These are phyloP conservation scores for Primulina tabacum DNA, from an alignment of 257 asterid species.

Conservation along the genomic window DNA sequence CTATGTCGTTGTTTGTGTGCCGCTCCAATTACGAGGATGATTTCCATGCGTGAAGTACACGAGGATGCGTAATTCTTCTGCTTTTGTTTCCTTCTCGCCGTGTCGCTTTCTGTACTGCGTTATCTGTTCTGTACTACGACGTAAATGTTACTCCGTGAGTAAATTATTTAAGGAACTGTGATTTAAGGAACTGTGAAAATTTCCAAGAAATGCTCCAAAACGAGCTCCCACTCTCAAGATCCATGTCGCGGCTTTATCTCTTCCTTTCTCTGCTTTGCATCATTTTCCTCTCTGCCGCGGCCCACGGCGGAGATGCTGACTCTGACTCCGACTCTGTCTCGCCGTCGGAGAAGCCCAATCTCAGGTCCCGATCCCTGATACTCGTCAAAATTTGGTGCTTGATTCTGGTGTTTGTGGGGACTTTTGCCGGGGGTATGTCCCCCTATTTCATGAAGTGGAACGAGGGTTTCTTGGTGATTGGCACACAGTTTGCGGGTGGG, in stretches of 20 bases:
- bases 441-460: conserved; percentile 85
- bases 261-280: conserved; percentile 38
- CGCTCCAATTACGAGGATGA: too few relatives aligned
- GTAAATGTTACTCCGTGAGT: background rate
- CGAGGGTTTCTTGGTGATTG: conserved; percentile 68
- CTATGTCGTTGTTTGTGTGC: too few relatives aligned
- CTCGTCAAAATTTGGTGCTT: conserved; percentile 79
- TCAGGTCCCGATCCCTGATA: conserved; percentile 56
- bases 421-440: conserved; percentile 78
- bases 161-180: too few relatives aligned
- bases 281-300: conserved; percentile 46
- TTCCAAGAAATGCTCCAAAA: background rate
- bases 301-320: conserved; percentile 54
- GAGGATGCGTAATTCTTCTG: too few relatives aligned
- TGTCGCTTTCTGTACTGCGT: background rate
- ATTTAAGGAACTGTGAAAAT: too few relatives aligned
- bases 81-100: background rate
- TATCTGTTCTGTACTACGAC: background rate
- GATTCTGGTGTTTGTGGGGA: conserved; percentile 62
- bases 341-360: conserved; percentile 47
- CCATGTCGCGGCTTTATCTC: conserved; percentile 50
- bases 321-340: background rate
- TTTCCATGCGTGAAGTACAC: too few relatives aligned
- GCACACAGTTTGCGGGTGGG: conserved; percentile 95
- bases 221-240: background rate